Evolutionary conservation across 805 yeast genomes (phyloP).

Genomic region (Myxozyma lipomycoides): DNA sequence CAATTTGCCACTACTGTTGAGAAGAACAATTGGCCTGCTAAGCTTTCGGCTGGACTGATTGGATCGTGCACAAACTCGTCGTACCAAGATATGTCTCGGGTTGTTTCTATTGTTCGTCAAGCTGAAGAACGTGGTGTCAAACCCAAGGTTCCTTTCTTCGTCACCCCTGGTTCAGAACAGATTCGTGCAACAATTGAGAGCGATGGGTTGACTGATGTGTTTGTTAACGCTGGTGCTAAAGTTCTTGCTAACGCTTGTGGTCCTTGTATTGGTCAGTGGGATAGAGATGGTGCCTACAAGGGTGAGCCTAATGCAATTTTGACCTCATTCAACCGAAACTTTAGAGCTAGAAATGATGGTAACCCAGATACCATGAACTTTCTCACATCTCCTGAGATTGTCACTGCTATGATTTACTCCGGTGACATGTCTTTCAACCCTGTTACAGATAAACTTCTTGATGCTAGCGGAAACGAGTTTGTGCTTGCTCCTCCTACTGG

Average conservation of each 20-base stretch:
- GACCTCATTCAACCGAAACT: constrained; percentile 96
- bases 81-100: constrained; percentile 96
- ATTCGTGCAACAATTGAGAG: constrained; percentile 96
- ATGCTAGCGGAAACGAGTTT: constrained; percentile 86
- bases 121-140: constrained; percentile 89
- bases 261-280: constrained; percentile 99
- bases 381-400: constrained; percentile 92
- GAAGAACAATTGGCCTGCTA: constrained; percentile 87
- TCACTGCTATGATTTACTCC: constrained; percentile 90
- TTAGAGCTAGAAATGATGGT: constrained; percentile 97
- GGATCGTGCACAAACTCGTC: constrained; percentile 99
- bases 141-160: constrained; percentile 86
- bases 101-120: constrained; percentile 86
- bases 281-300: constrained; percentile 70
- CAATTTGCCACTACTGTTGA: constrained; percentile 78
- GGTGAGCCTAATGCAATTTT: constrained; percentile 96
- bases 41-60: constrained; percentile 88
- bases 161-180: constrained; percentile 98
- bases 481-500: constrained; percentile 83
- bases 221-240: constrained; percentile 86
- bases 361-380: constrained; percentile 96
- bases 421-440: constrained; percentile 98
- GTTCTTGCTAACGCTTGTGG: constrained; percentile 98
- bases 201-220: constrained; percentile 86
- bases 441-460: constrained; percentile 80